Percentiles rank a stretch among this genome's conserved stretches.
Conservation (phyloP, 139 green algal species). For the Microglena sp. region DNA sequence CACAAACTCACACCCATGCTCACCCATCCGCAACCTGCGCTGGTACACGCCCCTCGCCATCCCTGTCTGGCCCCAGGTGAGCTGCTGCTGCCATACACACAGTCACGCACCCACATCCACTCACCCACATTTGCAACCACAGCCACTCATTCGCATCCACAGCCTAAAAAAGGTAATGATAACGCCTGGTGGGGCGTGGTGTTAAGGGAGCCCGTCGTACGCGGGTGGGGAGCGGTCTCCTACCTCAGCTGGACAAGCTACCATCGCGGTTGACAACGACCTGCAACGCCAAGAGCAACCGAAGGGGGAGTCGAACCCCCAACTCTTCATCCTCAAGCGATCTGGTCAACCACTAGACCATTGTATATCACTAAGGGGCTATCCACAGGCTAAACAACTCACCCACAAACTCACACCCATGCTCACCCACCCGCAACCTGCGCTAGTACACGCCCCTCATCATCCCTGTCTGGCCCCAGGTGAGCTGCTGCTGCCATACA, state of each 20-base stretch:
- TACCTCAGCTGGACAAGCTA: too few species aligned
- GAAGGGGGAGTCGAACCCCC: too few species aligned
- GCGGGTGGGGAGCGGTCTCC: too few species aligned
- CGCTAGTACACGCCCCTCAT: constrained; percentile 75
- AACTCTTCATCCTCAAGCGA: too few species aligned
- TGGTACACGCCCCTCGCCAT: constrained; percentile 80
- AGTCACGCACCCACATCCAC: not conserved
- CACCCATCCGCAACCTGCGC: constrained; percentile 27
- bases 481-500: constrained; percentile 12
- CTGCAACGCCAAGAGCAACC: too few species aligned
- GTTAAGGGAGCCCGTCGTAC: too few species aligned
- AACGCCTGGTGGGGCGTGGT: too few species aligned
- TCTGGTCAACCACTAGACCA: too few species aligned
- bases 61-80: constrained; percentile 72
- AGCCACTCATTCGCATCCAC: not conserved
- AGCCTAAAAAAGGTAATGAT: too few species aligned
- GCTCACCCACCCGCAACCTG: constrained; percentile 24
- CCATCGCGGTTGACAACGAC: too few species aligned
- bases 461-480: constrained; percentile 74
- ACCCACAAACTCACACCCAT: not conserved
- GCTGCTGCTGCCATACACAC: not conserved
- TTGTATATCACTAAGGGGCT: too few species aligned
- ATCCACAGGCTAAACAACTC: not conserved
- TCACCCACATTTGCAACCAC: too few species aligned
- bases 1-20: not conserved